Evolutionary conservation across 345 rosid species (phyloP).

Genomic region (Murraya paniculata): DNA sequence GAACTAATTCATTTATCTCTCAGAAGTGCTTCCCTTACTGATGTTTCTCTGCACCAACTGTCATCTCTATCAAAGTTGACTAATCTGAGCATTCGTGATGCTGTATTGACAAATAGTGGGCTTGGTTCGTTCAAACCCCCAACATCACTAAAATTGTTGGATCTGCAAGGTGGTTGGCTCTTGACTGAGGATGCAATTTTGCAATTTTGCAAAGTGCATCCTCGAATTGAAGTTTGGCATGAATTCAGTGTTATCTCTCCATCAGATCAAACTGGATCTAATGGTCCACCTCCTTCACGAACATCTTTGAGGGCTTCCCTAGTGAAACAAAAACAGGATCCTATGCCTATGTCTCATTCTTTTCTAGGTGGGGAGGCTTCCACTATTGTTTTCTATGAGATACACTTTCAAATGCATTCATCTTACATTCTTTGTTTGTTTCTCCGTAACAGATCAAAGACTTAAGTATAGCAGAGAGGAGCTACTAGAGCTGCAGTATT

Average conservation of each 20-base stretch:
- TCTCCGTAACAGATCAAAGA: constrained; percentile 63
- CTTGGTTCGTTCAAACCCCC: constrained; percentile 63
- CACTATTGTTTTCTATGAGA: background rate
- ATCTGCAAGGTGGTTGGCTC: constrained; percentile 94
- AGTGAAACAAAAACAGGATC: constrained; percentile 20
- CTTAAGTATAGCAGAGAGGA: constrained; percentile 65
- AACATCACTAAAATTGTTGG: constrained; percentile 43
- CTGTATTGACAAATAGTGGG: constrained; percentile 65
- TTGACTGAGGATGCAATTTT: constrained; percentile 49
- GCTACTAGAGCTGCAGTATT: constrained; percentile 49
- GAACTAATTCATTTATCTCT: constrained; percentile 56
- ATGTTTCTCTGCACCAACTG: constrained; percentile 48
- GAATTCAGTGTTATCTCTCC: constrained; percentile 32
- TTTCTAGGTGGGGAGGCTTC: constrained; percentile 34
- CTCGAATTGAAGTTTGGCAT: constrained; percentile 55
- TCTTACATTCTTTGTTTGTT: background rate
- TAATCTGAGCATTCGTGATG: constrained; percentile 52
- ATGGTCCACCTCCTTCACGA: constrained; percentile 26
- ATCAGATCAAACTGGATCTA: constrained; percentile 23
- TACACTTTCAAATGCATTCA: background rate
- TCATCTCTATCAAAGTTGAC: constrained; percentile 60
- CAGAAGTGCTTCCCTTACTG: constrained; percentile 63
- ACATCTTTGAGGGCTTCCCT: constrained; percentile 17
- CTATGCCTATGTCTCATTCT: constrained; percentile 27
- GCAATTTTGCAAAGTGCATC: constrained; percentile 47